Conservation (phyloP, 140 eudicot genomes). For the Cichorium intybus region DNA sequence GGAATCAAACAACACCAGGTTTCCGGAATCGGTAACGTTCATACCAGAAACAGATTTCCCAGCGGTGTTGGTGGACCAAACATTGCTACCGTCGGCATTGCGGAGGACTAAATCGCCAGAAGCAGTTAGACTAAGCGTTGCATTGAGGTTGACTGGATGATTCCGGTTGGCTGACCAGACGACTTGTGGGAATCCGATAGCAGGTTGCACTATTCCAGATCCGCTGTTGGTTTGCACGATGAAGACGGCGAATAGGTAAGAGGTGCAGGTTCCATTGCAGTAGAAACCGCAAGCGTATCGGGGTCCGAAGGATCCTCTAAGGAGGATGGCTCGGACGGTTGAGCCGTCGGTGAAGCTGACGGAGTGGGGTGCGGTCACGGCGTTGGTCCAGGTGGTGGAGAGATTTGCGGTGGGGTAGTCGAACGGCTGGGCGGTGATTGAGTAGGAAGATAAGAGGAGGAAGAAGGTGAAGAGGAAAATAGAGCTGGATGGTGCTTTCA, state of each 20-base stretch:
- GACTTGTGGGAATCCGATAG: slow-evolving; percentile 44
- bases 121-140: slow-evolving; percentile 37
- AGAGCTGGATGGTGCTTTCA: slow-evolving; percentile 15
- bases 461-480: slow-evolving; percentile 10
- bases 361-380: slow-evolving; percentile 40
- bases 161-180: slow-evolving; percentile 63
- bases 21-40: slow-evolving; percentile 36
- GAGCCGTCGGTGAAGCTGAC: slow-evolving; percentile 43
- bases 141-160: slow-evolving; percentile 38
- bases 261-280: slow-evolving; percentile 44
- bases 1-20: slow-evolving; percentile 28
- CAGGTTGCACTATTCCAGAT: slow-evolving; percentile 22
- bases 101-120: slow-evolving; percentile 42
- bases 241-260: slow-evolving; percentile 47
- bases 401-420: slow-evolving; percentile 59
- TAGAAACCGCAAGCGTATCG: slow-evolving; percentile 53
- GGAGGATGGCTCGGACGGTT: slow-evolving; percentile 50
- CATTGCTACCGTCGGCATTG: slow-evolving; percentile 43
- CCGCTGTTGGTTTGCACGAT: slow-evolving; percentile 46
- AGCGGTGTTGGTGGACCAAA: slow-evolving; percentile 49
- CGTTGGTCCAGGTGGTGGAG: slow-evolving; percentile 50
- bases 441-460: slow-evolving; percentile 9
- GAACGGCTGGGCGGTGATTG: slow-evolving; percentile 26
- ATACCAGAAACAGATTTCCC: slow-evolving; percentile 41
- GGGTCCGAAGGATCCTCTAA: slow-evolving; percentile 48